Percentiles rank a stretch among this genome's conserved stretches.
phyloP scores from a whole-genome alignment of 306 rosid species.

The Argentina anserina region DNA sequence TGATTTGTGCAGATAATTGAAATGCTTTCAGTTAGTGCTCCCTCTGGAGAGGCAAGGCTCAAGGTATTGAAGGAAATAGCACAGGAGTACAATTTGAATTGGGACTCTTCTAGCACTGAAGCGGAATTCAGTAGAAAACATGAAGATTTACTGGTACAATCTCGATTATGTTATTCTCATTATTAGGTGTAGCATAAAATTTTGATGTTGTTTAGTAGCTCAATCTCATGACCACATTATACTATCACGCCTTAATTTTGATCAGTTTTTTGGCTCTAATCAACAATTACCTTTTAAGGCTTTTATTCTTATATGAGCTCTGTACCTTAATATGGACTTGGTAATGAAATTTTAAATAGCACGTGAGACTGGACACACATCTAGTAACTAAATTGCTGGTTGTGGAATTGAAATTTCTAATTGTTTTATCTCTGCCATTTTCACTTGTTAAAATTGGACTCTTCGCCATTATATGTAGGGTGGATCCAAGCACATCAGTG shows the following conservation, averaged over 20 bases:
- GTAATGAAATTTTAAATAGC: neutral
- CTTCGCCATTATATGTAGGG: slow-evolving; percentile 38
- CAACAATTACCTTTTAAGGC: neutral
- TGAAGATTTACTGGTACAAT: slow-evolving; percentile 90
- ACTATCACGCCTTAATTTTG: neutral
- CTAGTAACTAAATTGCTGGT: neutral
- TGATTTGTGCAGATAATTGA: slow-evolving; percentile 71
- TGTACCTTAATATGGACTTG: neutral
- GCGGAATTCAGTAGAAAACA: slow-evolving; percentile 76
- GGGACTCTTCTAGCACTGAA: slow-evolving; percentile 84
- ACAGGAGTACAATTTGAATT: slow-evolving; percentile 58
- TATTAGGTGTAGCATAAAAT: slow-evolving; percentile 4
- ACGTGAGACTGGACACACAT: neutral
- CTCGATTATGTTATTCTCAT: slow-evolving; percentile 11
- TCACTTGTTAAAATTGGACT: slow-evolving; percentile 1
- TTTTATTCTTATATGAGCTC: neutral
- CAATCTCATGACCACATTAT: neutral
- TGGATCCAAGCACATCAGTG: slow-evolving; percentile 55
- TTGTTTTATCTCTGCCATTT: slow-evolving; percentile 3
- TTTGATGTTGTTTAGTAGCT: neutral
- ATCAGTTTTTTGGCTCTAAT: neutral
- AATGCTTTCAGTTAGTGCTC: slow-evolving; percentile 82
- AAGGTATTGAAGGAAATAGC: slow-evolving; percentile 81
- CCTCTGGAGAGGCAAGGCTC: slow-evolving; percentile 72
- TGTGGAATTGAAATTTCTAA: neutral